These are phyloP conservation scores for Vitis hybrid DNA, from an alignment of 177 flowering plant species.

Conservation along the genomic window DNA sequence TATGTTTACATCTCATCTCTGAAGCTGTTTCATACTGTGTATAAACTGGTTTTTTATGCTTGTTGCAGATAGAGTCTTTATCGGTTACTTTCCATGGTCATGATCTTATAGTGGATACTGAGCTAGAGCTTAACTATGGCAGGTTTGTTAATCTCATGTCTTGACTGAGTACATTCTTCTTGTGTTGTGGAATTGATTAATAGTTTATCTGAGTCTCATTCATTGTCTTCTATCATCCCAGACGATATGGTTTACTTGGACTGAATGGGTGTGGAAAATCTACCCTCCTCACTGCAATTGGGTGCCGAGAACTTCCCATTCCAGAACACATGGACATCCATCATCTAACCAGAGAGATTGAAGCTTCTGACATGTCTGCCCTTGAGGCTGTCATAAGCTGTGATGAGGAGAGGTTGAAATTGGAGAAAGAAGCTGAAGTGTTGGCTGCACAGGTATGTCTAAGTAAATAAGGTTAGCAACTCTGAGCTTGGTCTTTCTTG, in stretches of 20 bases:
- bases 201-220: not conserved
- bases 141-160: slow-evolving; percentile 34
- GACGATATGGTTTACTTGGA: slow-evolving; percentile 77
- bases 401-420: slow-evolving; percentile 66
- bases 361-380: slow-evolving; percentile 75
- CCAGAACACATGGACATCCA: slow-evolving; percentile 83
- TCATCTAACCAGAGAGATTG: slow-evolving; percentile 69
- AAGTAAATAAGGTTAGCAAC: not conserved
- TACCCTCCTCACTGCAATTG: slow-evolving; percentile 66
- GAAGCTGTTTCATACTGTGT: not conserved
- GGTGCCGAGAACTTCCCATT: slow-evolving; percentile 67
- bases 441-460: slow-evolving; percentile 47
- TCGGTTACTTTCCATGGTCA: slow-evolving; percentile 80
- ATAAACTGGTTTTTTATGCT: slow-evolving; percentile 1
- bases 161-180: not conserved
- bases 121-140: slow-evolving; percentile 73
- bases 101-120: slow-evolving; percentile 73
- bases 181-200: not conserved
- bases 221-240: slow-evolving; percentile 14
- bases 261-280: slow-evolving; percentile 82
- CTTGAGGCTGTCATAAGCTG: slow-evolving; percentile 68
- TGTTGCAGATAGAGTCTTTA: slow-evolving; percentile 65
- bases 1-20: not conserved
- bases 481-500: not conserved
- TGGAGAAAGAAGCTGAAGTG: slow-evolving; percentile 69